Percentiles rank a stretch among this genome's conserved stretches.
Evolutionary conservation across 345 rosid genomes (phyloP).

Genomic region (Citrus reticulata): DNA sequence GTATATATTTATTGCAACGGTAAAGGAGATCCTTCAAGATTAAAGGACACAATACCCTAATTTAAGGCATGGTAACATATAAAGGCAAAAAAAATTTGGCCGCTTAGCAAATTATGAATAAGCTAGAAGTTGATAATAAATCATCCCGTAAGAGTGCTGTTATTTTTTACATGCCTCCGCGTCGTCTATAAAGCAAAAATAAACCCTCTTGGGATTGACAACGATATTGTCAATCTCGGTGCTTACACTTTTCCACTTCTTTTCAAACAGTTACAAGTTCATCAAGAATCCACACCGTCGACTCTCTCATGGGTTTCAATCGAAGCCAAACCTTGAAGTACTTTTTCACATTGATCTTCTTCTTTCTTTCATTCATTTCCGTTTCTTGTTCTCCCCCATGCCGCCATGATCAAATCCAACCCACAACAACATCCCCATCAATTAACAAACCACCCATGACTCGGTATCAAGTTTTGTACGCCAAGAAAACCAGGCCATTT

Average conservation of each 20-base stretch:
- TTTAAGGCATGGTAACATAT: not conserved
- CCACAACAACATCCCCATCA: not conserved
- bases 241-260: not conserved
- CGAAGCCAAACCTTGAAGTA: conserved; percentile 1
- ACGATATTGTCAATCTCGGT: conserved; percentile 14
- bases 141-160: not conserved
- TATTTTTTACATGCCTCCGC: not conserved
- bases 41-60: no score
- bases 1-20: no score
- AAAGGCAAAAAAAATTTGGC: not conserved
- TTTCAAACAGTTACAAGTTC: not conserved
- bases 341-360: conserved; percentile 8
- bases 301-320: conserved; percentile 26
- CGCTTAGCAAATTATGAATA: not conserved
- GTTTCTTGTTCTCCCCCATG: conserved; percentile 4
- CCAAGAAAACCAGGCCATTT: conserved; percentile 36
- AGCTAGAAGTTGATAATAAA: not conserved
- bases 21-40: no score
- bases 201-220: conserved; percentile 15
- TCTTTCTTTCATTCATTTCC: conserved; percentile 13
- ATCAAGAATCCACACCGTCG: not conserved
- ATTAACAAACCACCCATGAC: not conserved
- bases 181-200: not conserved
- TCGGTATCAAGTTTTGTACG: conserved; percentile 1
- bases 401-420: conserved; percentile 6